Evolutionary conservation across 78 protist genomes (phyloP).

Genomic region (slime mould (Dictyostelium discoideum)): dicty_2.7 NC_007091.3:1121001-1121500

Average conservation of each 20-base stretch:
- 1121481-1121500: too few species aligned
- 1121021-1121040: slow-evolving; percentile 95
- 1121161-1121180: slow-evolving; percentile 12
- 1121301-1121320: not conserved
- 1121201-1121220: slow-evolving; percentile 62
- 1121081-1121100: slow-evolving; percentile 96
- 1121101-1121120: slow-evolving; percentile 97
- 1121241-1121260: too few species aligned
- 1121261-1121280: not conserved
- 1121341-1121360: too few species aligned
- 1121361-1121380: not conserved
- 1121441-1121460: too few species aligned
- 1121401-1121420: not conserved
- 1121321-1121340: not conserved
- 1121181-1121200: slow-evolving; percentile 25
- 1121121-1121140: slow-evolving; percentile 86
- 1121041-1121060: slow-evolving; percentile 98
- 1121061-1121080: slow-evolving; percentile 97
- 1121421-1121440: not conserved
- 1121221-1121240: not conserved
- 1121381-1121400: too few species aligned
- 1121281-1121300: not conserved
- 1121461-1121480: too few species aligned
- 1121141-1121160: slow-evolving; percentile 82
- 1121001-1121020: slow-evolving; percentile 91